Percentiles rank a stretch among this genome's conserved stretches.
These are phyloP conservation scores for Clonostachys solani DNA, from an alignment of 2,329 filamentous ascomycete species.

Conservation along the genomic window DNA sequence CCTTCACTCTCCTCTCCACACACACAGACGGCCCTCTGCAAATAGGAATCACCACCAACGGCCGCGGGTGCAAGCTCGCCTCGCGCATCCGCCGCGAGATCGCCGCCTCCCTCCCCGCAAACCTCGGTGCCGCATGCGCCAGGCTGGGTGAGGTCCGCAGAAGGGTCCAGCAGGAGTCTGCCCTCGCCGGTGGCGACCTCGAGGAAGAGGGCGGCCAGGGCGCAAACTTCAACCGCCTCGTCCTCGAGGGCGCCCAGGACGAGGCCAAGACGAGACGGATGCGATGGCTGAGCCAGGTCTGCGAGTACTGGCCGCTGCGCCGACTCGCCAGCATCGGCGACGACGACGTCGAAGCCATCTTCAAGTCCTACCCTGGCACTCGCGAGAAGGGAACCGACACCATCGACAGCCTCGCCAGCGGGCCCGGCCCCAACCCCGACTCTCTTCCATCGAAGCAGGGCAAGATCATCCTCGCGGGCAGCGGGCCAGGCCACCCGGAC, in stretches of 20 bases:
- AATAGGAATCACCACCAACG: slow-evolving; percentile 92
- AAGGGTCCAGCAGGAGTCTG: slow-evolving; percentile 57
- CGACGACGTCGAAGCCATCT: slow-evolving; percentile 69
- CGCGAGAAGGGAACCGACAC: slow-evolving; percentile 4
- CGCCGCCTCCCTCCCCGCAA: slow-evolving; percentile 68
- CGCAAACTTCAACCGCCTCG: slow-evolving; percentile 78
- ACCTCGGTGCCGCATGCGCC: slow-evolving; percentile 73
- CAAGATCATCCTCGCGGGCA: slow-evolving; percentile 82
- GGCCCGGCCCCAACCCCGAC: slow-evolving; percentile 7
- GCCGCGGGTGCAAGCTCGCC: slow-evolving; percentile 89
- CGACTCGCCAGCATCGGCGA: slow-evolving; percentile 77
- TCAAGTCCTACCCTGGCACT: slow-evolving; percentile 62
- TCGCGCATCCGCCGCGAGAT: slow-evolving; percentile 87
- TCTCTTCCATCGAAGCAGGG: slow-evolving; percentile 40
- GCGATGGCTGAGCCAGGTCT: slow-evolving; percentile 92
- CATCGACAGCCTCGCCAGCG: slow-evolving; percentile 4
- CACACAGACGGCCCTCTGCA: slow-evolving; percentile 89
- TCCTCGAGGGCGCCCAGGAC: slow-evolving; percentile 70
- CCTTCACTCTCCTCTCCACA: slow-evolving; percentile 84
- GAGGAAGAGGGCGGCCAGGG: slow-evolving; percentile 70
- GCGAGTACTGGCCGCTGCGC: slow-evolving; percentile 95
- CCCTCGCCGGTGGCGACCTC: slow-evolving; percentile 26
- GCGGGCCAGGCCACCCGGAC: slow-evolving; percentile 88
- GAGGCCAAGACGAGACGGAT: slow-evolving; percentile 78
- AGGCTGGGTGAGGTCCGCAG: slow-evolving; percentile 70